phyloP scores from a whole-genome alignment of 495 filamentous ascomycete species.

The Trichoderma reesei region DNA sequence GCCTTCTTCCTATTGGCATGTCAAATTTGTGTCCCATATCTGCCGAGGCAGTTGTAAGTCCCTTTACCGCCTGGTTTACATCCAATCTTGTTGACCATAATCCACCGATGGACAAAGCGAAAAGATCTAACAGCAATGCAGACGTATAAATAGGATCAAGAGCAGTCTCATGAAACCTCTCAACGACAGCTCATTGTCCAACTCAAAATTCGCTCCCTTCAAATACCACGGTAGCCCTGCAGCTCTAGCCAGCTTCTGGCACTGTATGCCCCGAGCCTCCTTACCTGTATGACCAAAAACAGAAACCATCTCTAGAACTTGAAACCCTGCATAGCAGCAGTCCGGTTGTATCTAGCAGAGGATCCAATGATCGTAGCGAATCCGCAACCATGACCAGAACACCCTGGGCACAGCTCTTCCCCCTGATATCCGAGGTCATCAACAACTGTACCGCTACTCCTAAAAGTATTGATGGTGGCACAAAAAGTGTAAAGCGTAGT shows the following conservation, averaged over 20 bases:
- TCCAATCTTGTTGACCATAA: no score
- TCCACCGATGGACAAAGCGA: no score
- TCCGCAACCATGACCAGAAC: neutral
- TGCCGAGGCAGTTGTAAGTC: no score
- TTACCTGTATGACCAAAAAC: neutral
- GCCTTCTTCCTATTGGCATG: neutral
- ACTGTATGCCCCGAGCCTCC: neutral
- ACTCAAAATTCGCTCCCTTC: neutral
- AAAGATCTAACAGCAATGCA: neutral
- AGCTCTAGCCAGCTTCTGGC: neutral
- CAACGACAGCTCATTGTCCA: neutral
- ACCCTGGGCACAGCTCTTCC: neutral
- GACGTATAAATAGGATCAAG: neutral
- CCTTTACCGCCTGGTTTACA: no score
- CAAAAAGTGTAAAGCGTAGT: no score
- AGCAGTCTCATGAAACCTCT: neutral
- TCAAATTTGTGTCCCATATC: no score
- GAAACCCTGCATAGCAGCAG: neutral
- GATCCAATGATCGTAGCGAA: neutral
- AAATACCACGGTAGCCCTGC: neutral
- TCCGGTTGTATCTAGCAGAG: neutral
- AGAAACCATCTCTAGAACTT: neutral
- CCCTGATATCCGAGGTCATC: neutral
- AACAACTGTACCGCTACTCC: neutral
- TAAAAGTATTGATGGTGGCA: neutral